Evolutionary conservation across 2,329 filamentous ascomycete species (phyloP), one percentile per base, ranked within the genome.

Genomic region (Colletotrichum karsti): DNA sequence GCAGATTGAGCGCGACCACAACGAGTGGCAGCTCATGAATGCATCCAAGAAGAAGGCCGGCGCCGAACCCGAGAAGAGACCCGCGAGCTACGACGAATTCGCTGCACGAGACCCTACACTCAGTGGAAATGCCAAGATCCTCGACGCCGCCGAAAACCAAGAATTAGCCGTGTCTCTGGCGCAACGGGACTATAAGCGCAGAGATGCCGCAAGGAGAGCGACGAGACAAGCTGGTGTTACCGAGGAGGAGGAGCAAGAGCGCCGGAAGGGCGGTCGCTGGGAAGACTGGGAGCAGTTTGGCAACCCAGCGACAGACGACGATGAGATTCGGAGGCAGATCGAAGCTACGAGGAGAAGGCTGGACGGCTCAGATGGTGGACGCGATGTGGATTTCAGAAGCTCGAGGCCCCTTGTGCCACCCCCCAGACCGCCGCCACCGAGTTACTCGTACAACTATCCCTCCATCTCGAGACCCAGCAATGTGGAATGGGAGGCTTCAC

Each of bases 81-180:
- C 64, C n/a, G 74, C 80, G 2, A 73, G 74, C n/a, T 85, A 86
- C 64, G 79, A 81, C 22, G 78, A 80, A 22, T 84, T 84, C 71
- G 86, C 88, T 1, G 81, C 85, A 2, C 83, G 82, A 44, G 91
- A 93, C 68, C 90, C 90, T 0, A 90, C 87, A 2, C 78, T 93
- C 12, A 82, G 83, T 18, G 87, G 87, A 3, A 85, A 78, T 57
- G 83, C 85, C 1, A 87, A 85, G 71, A 85, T 93, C 1, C 80
- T 97, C 13, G 90, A 93, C 73, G 92, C 92, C 0, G 86, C 85
- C 1, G 89, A 94, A 63, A 85, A 97, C 70, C 87, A 90, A 70
- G 91, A 95, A 10, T 80, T 97, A 50, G 94, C 94, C 0, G 90
- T 97, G 7, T 88, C 91, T 71, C 78, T 97, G 30, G 93, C 93